Conservation (phyloP, 2,329 filamentous ascomycete genomes). For the Diaporthe citriasiana region DNA sequence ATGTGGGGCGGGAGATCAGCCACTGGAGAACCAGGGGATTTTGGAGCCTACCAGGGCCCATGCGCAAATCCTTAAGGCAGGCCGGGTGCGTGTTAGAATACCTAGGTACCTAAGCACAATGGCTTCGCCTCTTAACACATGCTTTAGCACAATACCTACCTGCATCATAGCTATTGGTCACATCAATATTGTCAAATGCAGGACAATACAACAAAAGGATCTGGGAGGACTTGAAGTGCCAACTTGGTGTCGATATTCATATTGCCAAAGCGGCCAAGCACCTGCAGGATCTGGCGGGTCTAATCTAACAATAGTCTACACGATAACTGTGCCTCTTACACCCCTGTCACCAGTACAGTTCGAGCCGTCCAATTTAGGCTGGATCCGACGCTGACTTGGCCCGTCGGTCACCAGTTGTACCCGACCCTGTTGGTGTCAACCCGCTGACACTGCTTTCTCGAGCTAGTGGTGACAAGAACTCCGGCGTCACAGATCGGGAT, state of each 20-base stretch:
- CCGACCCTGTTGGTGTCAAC: slow-evolving; percentile 32
- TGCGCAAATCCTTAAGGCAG: slow-evolving; percentile 7
- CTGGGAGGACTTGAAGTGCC: neutral
- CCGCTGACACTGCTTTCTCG: slow-evolving; percentile 59
- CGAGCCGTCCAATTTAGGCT: slow-evolving; percentile 10
- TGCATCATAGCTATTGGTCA: neutral
- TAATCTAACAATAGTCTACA: slow-evolving; percentile 11
- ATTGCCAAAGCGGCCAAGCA: neutral
- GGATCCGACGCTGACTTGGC: slow-evolving; percentile 37
- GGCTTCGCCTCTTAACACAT: too few species aligned
- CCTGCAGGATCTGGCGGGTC: neutral
- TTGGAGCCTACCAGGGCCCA: slow-evolving; percentile 8
- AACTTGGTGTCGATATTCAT: neutral
- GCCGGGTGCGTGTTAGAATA: neutral
- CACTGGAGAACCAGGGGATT: neutral
- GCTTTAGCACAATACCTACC: neutral
- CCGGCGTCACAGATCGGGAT: slow-evolving; percentile 67
- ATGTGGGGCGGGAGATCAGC: slow-evolving; percentile 26
- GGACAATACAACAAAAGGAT: neutral
- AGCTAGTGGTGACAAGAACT: slow-evolving; percentile 67
- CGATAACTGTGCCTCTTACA: neutral
- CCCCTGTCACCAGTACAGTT: slow-evolving; percentile 2
- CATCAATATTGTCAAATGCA: neutral
- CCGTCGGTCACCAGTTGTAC: slow-evolving; percentile 19
- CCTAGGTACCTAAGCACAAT: neutral